Conservation (phyloP, 2,329 filamentous ascomycete species). For the Ophiostoma piceae region DNA sequence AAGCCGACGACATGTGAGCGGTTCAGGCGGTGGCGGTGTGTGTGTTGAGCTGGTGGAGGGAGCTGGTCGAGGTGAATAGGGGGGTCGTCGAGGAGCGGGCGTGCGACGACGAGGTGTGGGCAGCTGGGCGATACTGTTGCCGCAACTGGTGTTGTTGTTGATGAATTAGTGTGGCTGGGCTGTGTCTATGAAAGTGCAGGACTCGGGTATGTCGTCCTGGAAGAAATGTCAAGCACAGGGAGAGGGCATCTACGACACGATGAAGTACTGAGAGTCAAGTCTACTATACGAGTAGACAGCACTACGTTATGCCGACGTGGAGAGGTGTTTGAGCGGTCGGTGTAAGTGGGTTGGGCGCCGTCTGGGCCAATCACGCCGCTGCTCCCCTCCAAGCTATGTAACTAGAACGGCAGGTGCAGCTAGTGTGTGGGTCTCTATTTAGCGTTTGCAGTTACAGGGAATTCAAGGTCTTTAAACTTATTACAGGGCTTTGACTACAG, state of each 20-base stretch:
- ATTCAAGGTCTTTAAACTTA: neutral
- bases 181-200: neutral
- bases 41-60: too few relatives aligned
- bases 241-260: neutral
- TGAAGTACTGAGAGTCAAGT: neutral
- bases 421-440: neutral
- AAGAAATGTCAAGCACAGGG: neutral
- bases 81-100: slow-evolving; percentile 1
- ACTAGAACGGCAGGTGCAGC: slow-evolving; percentile 11
- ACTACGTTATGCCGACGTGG: slow-evolving; percentile 2
- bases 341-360: slow-evolving; percentile 7
- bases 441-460: neutral
- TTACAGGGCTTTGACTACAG: neutral
- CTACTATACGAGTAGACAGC: neutral
- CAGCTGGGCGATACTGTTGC: neutral
- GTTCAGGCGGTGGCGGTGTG: neutral
- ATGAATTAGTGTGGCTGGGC: neutral
- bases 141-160: neutral
- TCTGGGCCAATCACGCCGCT: slow-evolving; percentile 18
- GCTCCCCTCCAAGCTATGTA: slow-evolving; percentile 20
- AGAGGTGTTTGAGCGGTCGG: slow-evolving; percentile 15
- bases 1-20: slow-evolving; percentile 27
- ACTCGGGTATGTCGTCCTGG: neutral
- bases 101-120: neutral
- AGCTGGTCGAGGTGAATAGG: slow-evolving; percentile 13